phyloP scores from a whole-genome alignment of 164 flowering plant genomes.

The Cinnamomum micranthum region DNA sequence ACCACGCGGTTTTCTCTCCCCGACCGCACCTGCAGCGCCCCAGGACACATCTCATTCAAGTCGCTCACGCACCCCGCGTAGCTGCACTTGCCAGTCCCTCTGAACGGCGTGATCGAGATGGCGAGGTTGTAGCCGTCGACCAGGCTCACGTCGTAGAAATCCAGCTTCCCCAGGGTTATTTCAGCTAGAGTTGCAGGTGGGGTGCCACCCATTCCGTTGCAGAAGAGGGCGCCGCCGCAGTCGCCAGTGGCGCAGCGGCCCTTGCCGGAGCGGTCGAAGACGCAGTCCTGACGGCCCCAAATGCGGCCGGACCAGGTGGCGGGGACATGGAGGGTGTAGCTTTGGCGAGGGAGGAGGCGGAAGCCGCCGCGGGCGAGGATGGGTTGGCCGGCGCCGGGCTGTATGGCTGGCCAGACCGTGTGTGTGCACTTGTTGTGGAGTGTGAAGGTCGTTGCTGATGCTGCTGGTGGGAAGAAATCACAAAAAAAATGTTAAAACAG shows the following conservation, averaged over 20 bases:
- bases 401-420: constrained; percentile 94
- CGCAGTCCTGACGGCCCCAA: constrained; percentile 94
- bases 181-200: constrained; percentile 96
- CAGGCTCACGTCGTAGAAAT: constrained; percentile 93
- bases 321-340: constrained; percentile 58
- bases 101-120: constrained; percentile 61
- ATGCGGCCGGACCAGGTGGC: constrained; percentile 87
- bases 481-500: no score
- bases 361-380: constrained; percentile 77
- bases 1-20: constrained; percentile 49
- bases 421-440: constrained; percentile 69
- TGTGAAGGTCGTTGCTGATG: constrained; percentile 52
- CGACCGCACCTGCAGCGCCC: constrained; percentile 69
- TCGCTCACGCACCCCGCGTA: constrained; percentile 87
- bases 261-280: constrained; percentile 57
- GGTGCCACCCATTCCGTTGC: constrained; percentile 75
- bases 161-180: constrained; percentile 80
- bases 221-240: constrained; percentile 79
- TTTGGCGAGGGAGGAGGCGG: constrained; percentile 53
- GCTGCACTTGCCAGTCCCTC: constrained; percentile 66
- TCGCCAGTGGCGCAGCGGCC: constrained; percentile 90
- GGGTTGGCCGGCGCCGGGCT: constrained; percentile 76
- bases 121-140: constrained; percentile 92
- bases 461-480: constrained; percentile 4
- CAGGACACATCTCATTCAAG: constrained; percentile 84